A percentile compares a stretch with the other conserved stretches of the same genome.
Conservation (phyloP, 176 grass and related monocot species). For the Triticum urartu region DNA sequence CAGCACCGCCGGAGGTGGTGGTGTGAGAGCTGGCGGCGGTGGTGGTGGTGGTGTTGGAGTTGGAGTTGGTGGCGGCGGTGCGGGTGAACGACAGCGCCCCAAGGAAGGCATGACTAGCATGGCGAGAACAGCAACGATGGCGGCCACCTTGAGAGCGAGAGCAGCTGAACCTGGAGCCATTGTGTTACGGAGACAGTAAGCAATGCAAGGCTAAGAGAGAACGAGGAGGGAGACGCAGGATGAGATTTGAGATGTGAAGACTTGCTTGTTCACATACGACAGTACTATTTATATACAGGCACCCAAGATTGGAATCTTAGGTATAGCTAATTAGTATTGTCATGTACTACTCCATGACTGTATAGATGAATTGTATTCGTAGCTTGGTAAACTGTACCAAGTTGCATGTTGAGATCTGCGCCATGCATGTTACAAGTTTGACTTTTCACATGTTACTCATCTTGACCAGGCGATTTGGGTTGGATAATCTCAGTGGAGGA, state of each 20-base stretch:
- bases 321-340: not conserved
- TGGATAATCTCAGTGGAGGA: not conserved
- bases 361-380: not conserved
- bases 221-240: not conserved
- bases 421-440: not conserved
- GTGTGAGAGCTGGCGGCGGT: not conserved
- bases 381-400: not conserved
- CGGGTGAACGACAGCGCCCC: not conserved
- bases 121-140: not conserved
- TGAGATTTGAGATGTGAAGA: not conserved
- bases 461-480: not conserved
- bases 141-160: not conserved
- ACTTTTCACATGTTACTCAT: not conserved
- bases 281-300: not conserved
- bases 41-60: not conserved
- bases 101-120: not conserved
- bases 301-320: not conserved
- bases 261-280: not conserved
- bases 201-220: not conserved
- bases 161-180: not conserved
- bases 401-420: not conserved
- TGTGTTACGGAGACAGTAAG: not conserved
- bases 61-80: not conserved
- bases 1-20: not conserved
- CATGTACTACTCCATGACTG: not conserved